These are phyloP conservation scores for Rubia peregrina DNA, from an alignment of 305 asterid genomes.

Conservation along the genomic window DNA sequence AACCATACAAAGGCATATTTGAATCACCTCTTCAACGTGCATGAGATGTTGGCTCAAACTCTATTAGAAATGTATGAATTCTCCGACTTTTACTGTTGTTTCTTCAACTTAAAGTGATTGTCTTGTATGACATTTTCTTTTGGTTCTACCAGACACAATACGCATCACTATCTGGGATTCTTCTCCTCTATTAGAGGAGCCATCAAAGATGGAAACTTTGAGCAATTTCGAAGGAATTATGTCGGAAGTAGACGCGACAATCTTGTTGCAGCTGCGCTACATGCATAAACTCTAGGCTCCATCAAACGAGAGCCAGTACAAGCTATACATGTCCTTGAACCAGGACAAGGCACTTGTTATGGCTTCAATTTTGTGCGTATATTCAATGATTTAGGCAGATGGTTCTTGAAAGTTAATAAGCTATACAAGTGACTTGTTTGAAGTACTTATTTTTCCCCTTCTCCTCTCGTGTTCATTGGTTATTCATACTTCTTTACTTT, in stretches of 20 bases:
- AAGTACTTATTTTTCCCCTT: too few relatives aligned
- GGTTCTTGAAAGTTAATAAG: too few relatives aligned
- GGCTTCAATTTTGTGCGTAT: background rate
- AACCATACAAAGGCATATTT: constrained; percentile 84
- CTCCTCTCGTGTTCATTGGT: too few relatives aligned
- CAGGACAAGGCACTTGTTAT: background rate
- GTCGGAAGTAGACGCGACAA: constrained; percentile 45
- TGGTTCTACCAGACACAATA: constrained; percentile 59
- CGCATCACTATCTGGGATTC: constrained; percentile 84
- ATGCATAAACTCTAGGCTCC: constrained; percentile 17
- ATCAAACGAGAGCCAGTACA: background rate
- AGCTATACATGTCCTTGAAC: background rate
- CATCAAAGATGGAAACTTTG: constrained; percentile 53
- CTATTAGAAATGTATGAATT: constrained; percentile 67
- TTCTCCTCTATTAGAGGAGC: constrained; percentile 65
- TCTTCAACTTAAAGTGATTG: constrained; percentile 4
- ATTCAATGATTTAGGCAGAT: background rate
- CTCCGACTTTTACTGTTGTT: constrained; percentile 3
- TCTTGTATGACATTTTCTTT: constrained; percentile 8
- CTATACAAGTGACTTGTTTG: too few relatives aligned
- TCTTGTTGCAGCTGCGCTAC: constrained; percentile 30
- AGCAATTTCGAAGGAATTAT: constrained; percentile 44
- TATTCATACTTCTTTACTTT: too few relatives aligned
- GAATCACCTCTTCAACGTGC: constrained; percentile 83
- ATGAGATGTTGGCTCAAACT: constrained; percentile 89